Conservation (phyloP, 169 alveolate genomes). For the Plasmodium knowlesi region DNA sequence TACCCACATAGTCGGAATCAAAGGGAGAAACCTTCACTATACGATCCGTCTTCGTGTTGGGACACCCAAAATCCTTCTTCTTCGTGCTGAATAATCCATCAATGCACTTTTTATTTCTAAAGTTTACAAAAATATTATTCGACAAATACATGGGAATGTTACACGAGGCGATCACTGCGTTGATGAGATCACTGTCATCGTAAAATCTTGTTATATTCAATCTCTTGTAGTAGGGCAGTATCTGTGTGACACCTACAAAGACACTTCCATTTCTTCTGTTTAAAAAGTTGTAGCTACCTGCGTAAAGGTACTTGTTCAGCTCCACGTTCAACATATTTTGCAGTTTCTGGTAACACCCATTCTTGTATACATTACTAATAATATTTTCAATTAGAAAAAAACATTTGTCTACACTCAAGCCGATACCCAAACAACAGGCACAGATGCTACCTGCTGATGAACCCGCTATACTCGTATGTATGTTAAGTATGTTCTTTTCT, state of each 20-base stretch:
- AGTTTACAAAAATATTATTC: constrained; percentile 68
- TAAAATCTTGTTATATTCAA: constrained; percentile 58
- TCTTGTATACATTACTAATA: constrained; percentile 54
- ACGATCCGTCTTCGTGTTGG: constrained; percentile 75
- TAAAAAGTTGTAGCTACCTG: constrained; percentile 72
- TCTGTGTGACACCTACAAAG: constrained; percentile 63
- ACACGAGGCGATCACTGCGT: constrained; percentile 81
- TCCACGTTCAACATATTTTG: constrained; percentile 58
- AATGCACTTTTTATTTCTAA: constrained; percentile 77
- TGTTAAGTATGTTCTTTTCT: constrained; percentile 78
- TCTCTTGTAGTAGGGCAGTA: constrained; percentile 60
- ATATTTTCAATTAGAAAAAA: constrained; percentile 73
- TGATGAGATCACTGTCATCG: constrained; percentile 75
- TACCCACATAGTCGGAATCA: constrained; percentile 57
- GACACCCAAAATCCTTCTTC: constrained; percentile 74
- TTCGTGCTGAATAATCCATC: constrained; percentile 80
- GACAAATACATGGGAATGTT: constrained; percentile 80
- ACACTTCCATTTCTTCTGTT: constrained; percentile 79
- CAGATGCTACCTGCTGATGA: constrained; percentile 83
- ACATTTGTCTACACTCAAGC: constrained; percentile 53
- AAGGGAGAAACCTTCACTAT: constrained; percentile 71
- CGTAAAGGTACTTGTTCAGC: constrained; percentile 34
- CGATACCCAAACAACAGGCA: constrained; percentile 71
- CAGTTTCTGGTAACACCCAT: constrained; percentile 74
- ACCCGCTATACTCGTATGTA: constrained; percentile 81